A percentile compares a stretch with the other conserved stretches of the same genome.
These are phyloP conservation scores for Quercus robur DNA, from an alignment of 306 rosid genomes.

Conservation along the genomic window DNA sequence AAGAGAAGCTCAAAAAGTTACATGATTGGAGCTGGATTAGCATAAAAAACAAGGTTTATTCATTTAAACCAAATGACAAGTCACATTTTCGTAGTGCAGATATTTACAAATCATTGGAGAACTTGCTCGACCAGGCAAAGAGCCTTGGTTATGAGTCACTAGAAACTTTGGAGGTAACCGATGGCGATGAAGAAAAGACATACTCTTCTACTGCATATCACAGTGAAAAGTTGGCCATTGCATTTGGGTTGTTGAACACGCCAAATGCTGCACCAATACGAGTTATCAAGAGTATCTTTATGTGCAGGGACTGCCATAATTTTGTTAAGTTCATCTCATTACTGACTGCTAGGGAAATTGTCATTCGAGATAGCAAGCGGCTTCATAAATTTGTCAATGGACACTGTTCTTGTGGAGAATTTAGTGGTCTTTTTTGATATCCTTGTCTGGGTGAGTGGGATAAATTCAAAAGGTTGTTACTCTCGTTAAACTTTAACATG, in stretches of 20 bases:
- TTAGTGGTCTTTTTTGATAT: conserved; percentile 42
- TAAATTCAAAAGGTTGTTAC: not conserved
- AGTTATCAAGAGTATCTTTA: conserved; percentile 62
- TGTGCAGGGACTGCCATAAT: conserved; percentile 81
- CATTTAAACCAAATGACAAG: conserved; percentile 65
- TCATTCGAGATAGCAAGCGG: conserved; percentile 68
- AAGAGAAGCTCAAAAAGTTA: conserved; percentile 53
- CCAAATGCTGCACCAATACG: conserved; percentile 51
- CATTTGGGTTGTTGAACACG: conserved; percentile 63
- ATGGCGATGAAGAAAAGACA: conserved; percentile 46
- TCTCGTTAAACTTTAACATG: not conserved
- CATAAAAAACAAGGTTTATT: conserved; percentile 62
- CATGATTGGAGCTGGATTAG: conserved; percentile 92
- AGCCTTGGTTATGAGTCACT: conserved; percentile 54
- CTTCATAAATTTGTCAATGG: conserved; percentile 79
- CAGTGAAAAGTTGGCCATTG: conserved; percentile 77
- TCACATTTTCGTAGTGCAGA: conserved; percentile 34
- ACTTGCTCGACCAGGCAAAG: conserved; percentile 52
- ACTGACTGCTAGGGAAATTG: conserved; percentile 62
- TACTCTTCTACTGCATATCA: conserved; percentile 44
- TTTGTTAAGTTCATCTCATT: conserved; percentile 55
- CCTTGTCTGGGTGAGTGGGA: not conserved
- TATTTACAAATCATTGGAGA: conserved; percentile 43
- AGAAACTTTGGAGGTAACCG: conserved; percentile 44
- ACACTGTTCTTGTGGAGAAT: conserved; percentile 72